Evolutionary conservation across 1,284 basidiomycete species (phyloP).

Genomic region (Sporisorium graminicola): DNA sequence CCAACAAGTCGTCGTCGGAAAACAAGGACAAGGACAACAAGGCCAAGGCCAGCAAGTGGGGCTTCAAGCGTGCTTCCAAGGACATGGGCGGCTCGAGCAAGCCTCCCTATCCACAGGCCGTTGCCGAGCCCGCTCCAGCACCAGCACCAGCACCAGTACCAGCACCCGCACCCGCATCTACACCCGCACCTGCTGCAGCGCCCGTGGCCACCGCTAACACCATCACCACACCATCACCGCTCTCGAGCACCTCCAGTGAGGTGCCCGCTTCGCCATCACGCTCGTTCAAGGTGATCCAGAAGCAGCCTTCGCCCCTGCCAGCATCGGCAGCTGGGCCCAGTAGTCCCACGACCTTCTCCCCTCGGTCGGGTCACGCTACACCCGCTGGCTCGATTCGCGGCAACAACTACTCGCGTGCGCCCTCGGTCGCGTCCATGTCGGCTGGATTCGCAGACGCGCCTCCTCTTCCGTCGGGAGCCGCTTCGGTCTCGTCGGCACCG

Average conservation of each 20-base stretch:
- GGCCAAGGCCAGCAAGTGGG: slow-evolving; percentile 45
- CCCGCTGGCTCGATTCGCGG: slow-evolving; percentile 45
- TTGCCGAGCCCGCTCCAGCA: slow-evolving; percentile 19
- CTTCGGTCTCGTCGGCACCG: slow-evolving; percentile 37
- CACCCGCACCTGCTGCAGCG: slow-evolving; percentile 1
- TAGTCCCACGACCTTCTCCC: slow-evolving; percentile 24
- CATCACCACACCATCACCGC: slow-evolving; percentile 20
- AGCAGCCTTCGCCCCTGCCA: slow-evolving; percentile 21
- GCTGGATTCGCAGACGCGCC: slow-evolving; percentile 46
- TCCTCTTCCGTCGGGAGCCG: slow-evolving; percentile 37
- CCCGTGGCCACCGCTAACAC: background rate
- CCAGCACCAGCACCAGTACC: slow-evolving; percentile 8
- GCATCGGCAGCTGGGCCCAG: slow-evolving; percentile 31
- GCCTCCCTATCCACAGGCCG: slow-evolving; percentile 38
- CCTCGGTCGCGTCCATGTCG: slow-evolving; percentile 48
- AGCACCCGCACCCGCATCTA: background rate
- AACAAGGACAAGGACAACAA: slow-evolving; percentile 26
- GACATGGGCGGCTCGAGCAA: slow-evolving; percentile 25
- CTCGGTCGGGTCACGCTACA: slow-evolving; percentile 37
- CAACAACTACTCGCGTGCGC: slow-evolving; percentile 47
- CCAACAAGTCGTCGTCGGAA: slow-evolving; percentile 9
- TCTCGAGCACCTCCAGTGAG: slow-evolving; percentile 14
- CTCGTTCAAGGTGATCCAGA: slow-evolving; percentile 53
- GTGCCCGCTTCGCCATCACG: slow-evolving; percentile 34
- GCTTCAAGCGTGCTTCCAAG: slow-evolving; percentile 48